These are phyloP conservation scores for button mushroom (Agaricus bisporus) DNA, from an alignment of 768 basidiomycete genomes.

Conservation along the genomic window DNA sequence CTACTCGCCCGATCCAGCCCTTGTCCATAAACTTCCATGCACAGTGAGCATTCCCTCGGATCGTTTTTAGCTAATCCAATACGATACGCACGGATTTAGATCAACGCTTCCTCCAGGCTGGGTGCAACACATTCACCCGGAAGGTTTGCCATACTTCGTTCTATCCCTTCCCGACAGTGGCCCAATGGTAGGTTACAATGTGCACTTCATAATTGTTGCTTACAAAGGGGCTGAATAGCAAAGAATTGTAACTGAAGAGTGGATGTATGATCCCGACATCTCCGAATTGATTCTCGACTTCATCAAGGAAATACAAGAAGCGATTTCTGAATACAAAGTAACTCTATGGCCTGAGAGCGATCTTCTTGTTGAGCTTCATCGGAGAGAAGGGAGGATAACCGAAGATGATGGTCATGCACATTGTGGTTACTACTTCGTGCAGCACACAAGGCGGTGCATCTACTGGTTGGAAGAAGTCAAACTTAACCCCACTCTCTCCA, in stretches of 20 bases:
- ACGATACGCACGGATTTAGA: too few species aligned
- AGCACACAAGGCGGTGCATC: background rate
- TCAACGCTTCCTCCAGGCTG: too few species aligned
- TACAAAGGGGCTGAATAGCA: too few species aligned
- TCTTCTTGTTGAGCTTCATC: background rate
- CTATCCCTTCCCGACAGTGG: too few species aligned
- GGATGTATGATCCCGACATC: background rate
- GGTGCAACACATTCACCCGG: background rate
- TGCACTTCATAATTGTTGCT: too few species aligned
- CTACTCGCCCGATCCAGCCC: too few species aligned
- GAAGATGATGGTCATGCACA: background rate
- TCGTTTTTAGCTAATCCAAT: too few species aligned
- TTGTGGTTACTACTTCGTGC: constrained; percentile 7
- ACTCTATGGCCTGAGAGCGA: background rate
- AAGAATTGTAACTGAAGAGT: background rate
- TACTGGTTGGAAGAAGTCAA: constrained; percentile 5
- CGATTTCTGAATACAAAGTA: background rate
- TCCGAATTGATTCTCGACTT: background rate
- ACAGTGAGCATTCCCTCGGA: too few species aligned
- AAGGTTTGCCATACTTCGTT: too few species aligned
- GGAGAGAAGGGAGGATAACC: too few species aligned
- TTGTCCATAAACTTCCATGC: too few species aligned
- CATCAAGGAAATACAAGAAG: background rate
- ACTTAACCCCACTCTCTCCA: background rate
- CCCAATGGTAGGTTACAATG: too few species aligned